Evolutionary conservation across 805 yeast species (phyloP), one percentile per base, ranked within the genome.

Genomic region (Yarrowia yakushimensis): DNA sequence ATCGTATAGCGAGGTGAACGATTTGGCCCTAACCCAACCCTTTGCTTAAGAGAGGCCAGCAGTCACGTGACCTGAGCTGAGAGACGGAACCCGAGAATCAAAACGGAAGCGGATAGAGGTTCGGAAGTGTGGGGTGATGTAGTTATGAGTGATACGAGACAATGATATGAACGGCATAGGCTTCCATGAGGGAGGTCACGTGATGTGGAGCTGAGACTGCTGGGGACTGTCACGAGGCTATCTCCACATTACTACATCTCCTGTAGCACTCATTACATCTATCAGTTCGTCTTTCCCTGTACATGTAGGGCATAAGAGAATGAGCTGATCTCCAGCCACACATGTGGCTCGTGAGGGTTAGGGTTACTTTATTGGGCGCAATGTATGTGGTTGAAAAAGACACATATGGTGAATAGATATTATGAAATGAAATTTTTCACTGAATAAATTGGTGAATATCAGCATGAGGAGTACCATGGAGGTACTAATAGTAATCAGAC

Each of bases 301-400:
- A 15, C 5, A 4, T 25, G 28, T 25, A 25, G 12, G 12, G 12
- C 31, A 9, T 10, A 5, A 25, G 31, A 22, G 28, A 43, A 43
- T 43, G 48, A 43, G 48, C 48, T 43, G 48, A 43, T 43, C 48
- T 23, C 27, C 48, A 43, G 48, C 48, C 48, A 43, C 46, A 36
- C 7, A 25, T 43, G 48, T 43, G 48, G 48, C 48, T 43, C 27
- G 48, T 5, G 13, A n/a, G 48, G 48, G 33, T 27, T 43, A 17
- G 48, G 48, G 48, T 3, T 27, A 6, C 48, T 43, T 43, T 5
- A 25, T 43, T 43, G 48, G 48, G 48, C 33, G 48, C 48, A 43
- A 42, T 39, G 27, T 39, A 13, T 20, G 20, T 13, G 5, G 18
- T 4, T 8, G 37, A 8, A 5, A 11, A n/a, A 5, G 10, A 15